Base-by-base conservation (phyloP, 768 basidiomycete genomes). In the Arthromyces matolae region DNA sequence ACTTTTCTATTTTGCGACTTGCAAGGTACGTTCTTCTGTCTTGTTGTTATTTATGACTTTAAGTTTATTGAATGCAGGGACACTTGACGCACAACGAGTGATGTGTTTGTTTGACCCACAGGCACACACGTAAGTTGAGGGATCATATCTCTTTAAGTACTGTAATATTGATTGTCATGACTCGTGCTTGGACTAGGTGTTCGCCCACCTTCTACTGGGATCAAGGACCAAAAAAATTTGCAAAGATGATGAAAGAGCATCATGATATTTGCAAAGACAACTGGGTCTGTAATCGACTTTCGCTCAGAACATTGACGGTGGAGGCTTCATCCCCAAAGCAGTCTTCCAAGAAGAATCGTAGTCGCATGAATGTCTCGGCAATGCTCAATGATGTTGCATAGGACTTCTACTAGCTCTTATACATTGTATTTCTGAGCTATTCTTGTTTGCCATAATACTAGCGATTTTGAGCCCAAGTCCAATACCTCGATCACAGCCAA, bases 1-100 rank as follows among this genome's bases (percentile, higher is more conserved):
- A 23, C 22, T 9, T 8, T 38, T 20, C 5, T 38, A 23, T 38
- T 38, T n/a, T 38, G 37, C 25, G 37, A 38, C 23, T 24, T 38
- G 23, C 37, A 38, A 38, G 37, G 37, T 38, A 23, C 16, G 5
- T 38, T 8, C 6, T n/a, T 14, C 13, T 2, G 5, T 23, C 37
- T 13, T 13, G 14, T 38, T 24, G 6, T 7, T 28, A n/a, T 41
- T 28, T 4, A 42, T 6, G 16, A 39, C 19, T 29, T 29, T 36
- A 8, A 3, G 7, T 42, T 16, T 42, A 45, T 33, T 58, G 52
- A 41, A 19, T 41, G 16, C 12, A 41, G 25, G 25, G 7, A 27
- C n/a, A 1, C 5, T 41, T 6, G 24, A 40, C 3, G 16, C n/a
- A 18, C 2, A 40, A 10, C 14, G 38, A 39, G 10, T 6, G 1